phyloP scores from a whole-genome alignment of 2,329 filamentous ascomycete genomes.

The Epichloe festucae region DNA sequence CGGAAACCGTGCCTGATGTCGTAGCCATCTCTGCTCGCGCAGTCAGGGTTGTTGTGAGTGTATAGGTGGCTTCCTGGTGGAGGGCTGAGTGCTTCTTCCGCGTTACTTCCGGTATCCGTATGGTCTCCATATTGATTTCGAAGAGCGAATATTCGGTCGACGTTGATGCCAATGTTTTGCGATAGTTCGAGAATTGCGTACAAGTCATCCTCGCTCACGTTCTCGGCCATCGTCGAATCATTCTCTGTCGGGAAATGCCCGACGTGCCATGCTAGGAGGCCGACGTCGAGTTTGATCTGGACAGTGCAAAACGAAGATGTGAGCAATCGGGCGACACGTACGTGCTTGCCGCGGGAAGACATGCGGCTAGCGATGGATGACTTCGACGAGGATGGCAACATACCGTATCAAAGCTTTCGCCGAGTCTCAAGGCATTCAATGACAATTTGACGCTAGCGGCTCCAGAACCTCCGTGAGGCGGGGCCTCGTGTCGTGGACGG shows the following conservation, averaged over 20 bases:
- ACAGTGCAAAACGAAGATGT: neutral
- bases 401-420: slow-evolving; percentile 8
- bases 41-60: neutral
- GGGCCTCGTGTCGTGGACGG: neutral
- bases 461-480: neutral
- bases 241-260: slow-evolving; percentile 6
- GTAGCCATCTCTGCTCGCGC: neutral
- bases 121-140: slow-evolving; percentile 2
- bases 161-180: slow-evolving; percentile 7
- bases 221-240: neutral
- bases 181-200: slow-evolving; percentile 6
- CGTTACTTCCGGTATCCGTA: neutral
- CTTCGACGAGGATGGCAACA: neutral
- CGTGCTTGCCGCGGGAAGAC: too few species aligned
- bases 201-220: slow-evolving; percentile 7
- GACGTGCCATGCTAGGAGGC: slow-evolving; percentile 5
- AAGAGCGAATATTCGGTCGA: slow-evolving; percentile 6
- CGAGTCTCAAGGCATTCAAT: slow-evolving; percentile 3
- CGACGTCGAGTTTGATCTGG: slow-evolving; percentile 8
- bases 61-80: neutral
- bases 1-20: neutral
- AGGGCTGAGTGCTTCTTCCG: neutral
- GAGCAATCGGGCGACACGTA: neutral
- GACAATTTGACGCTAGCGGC: slow-evolving; percentile 3
- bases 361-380: neutral